phyloP scores from a whole-genome alignment of 2,329 filamentous ascomycete species.

The Chlorencoelia australis region DNA sequence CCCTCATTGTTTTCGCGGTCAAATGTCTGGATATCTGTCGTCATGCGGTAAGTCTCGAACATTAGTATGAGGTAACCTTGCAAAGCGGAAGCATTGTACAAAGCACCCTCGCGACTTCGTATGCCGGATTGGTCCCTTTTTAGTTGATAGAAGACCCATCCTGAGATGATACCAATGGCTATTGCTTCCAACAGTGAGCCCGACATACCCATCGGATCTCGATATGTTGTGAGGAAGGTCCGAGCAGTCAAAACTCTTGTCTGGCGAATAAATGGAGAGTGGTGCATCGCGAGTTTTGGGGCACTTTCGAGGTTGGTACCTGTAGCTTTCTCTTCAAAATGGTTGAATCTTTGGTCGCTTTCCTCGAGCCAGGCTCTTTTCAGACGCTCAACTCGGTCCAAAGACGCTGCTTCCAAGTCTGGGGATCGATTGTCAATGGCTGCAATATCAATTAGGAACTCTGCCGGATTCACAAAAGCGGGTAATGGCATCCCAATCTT shows the following conservation, averaged over 20 bases:
- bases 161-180: constrained; percentile 59
- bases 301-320: background rate
- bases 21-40: constrained; percentile 64
- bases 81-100: constrained; percentile 62
- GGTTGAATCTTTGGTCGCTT: constrained; percentile 15
- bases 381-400: constrained; percentile 48
- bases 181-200: constrained; percentile 61
- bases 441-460: constrained; percentile 65
- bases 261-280: constrained; percentile 52
- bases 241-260: constrained; percentile 55
- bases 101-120: constrained; percentile 59
- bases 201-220: constrained; percentile 68
- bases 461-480: constrained; percentile 67
- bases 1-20: constrained; percentile 67
- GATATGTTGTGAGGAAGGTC: constrained; percentile 60
- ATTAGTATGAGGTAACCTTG: constrained; percentile 69
- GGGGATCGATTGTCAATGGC: constrained; percentile 63
- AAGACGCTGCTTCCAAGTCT: constrained; percentile 52
- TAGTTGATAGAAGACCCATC: constrained; percentile 62
- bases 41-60: constrained; percentile 67
- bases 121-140: constrained; percentile 60
- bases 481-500: constrained; percentile 50
- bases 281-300: constrained; percentile 24
- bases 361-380: constrained; percentile 48
- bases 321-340: constrained; percentile 10